Evolutionary conservation across 352 stramenopile genomes (phyloP).

Genomic region (Phytophthora megakarya): DNA sequence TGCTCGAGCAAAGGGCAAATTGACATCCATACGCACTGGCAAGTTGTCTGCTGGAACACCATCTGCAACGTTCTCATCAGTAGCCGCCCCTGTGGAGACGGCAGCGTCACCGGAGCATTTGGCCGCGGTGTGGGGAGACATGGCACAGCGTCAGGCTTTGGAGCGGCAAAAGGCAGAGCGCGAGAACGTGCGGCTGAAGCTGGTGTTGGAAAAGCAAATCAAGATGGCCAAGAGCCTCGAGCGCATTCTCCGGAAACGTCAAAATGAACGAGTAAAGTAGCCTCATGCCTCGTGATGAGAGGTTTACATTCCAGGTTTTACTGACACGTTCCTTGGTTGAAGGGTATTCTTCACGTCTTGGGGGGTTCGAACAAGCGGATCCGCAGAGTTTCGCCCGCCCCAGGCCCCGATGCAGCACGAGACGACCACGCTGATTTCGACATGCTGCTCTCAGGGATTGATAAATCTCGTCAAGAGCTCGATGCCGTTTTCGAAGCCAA

Average conservation of each 20-base stretch:
- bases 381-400: constrained; percentile 26
- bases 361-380: constrained; percentile 35
- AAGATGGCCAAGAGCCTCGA: constrained; percentile 51
- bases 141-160: constrained; percentile 43
- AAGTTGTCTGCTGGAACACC: constrained; percentile 20
- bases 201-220: constrained; percentile 56
- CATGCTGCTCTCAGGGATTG: constrained; percentile 38
- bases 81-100: constrained; percentile 22
- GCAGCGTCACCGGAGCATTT: constrained; percentile 26
- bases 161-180: constrained; percentile 48
- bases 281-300: constrained; percentile 20
- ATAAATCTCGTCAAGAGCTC: constrained; percentile 37
- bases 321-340: constrained; percentile 34
- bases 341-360: constrained; percentile 32
- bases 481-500: constrained; percentile 45
- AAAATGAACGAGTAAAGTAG: constrained; percentile 45
- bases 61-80: constrained; percentile 34
- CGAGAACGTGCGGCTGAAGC: constrained; percentile 52
- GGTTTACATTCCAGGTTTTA: constrained; percentile 16
- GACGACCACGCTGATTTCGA: constrained; percentile 37
- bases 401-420: constrained; percentile 13
- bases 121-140: constrained; percentile 46
- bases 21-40: constrained; percentile 13
- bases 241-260: constrained; percentile 39
- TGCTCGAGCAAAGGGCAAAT: constrained; percentile 9